Percentiles rank a stretch among this genome's conserved stretches.
Conservation (phyloP, 2,329 filamentous ascomycete genomes). For the Xylaria multiplex region DNA sequence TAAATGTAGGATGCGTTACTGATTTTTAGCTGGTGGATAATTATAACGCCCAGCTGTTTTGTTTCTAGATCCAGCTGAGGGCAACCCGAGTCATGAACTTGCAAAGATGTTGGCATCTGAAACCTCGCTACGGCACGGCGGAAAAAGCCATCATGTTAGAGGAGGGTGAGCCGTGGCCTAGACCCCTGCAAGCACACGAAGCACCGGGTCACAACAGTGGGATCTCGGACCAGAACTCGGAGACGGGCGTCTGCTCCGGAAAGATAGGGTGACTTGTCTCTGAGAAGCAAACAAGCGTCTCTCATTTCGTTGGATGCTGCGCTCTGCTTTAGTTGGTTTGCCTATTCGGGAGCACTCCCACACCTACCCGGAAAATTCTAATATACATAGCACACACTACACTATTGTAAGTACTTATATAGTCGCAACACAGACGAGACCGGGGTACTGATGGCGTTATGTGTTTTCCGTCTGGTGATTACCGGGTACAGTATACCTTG, state of each 20-base stretch:
- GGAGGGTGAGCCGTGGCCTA: not conserved
- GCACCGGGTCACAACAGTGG: constrained; percentile 23
- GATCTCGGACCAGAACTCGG: constrained; percentile 27
- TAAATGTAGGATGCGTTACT: not conserved
- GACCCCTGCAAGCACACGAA: constrained; percentile 9
- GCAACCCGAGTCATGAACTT: not conserved
- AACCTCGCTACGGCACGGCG: constrained; percentile 10
- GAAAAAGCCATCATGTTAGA: not conserved
- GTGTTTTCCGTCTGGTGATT: not conserved
- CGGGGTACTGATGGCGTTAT: constrained; percentile 10
- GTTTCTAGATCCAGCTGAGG: constrained; percentile 11
- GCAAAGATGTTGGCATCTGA: constrained; percentile 10
- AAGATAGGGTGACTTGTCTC: constrained; percentile 21
- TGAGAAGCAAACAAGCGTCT: constrained; percentile 23
- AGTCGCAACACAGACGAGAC: constrained; percentile 4
- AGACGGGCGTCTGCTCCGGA: constrained; percentile 24
- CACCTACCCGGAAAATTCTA: constrained; percentile 1
- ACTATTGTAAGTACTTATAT: not conserved
- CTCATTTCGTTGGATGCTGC: not conserved
- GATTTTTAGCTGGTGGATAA: not conserved
- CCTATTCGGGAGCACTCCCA: constrained; percentile 15
- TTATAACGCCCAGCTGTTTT: constrained; percentile 9
- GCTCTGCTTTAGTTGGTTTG: constrained; percentile 12
- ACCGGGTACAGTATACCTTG: not conserved
- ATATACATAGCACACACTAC: too few relatives aligned